Percentiles rank a stretch among this genome's conserved stretches.
These are phyloP conservation scores for Clonostachys byssicola DNA, from an alignment of 2,329 filamentous ascomycete species.

Conservation along the genomic window DNA sequence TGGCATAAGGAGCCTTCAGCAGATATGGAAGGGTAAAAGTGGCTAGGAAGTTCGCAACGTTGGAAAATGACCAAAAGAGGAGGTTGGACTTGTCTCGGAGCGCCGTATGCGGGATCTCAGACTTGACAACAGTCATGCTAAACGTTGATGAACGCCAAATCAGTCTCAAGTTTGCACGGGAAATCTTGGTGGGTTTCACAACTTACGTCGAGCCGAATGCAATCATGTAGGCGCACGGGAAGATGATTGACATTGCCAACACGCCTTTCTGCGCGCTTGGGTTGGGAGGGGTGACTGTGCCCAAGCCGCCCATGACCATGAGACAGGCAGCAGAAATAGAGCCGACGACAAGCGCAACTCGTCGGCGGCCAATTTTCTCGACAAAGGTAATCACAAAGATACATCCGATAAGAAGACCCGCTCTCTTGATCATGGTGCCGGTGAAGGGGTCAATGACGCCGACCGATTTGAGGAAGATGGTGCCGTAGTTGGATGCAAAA, in stretches of 20 bases:
- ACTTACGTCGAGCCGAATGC: background rate
- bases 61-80: slow-evolving; percentile 3
- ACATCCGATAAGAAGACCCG: slow-evolving; percentile 7
- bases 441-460: slow-evolving; percentile 16
- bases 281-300: slow-evolving; percentile 5
- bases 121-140: background rate
- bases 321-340: slow-evolving; percentile 6
- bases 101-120: background rate
- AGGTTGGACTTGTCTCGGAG: slow-evolving; percentile 1
- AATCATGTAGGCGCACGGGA: slow-evolving; percentile 4
- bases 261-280: slow-evolving; percentile 11
- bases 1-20: slow-evolving; percentile 1
- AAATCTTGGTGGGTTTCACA: background rate
- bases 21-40: slow-evolving; percentile 9
- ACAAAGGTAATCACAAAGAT: slow-evolving; percentile 7
- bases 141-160: too few species aligned
- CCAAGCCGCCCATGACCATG: slow-evolving; percentile 14
- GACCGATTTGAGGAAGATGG: slow-evolving; percentile 11
- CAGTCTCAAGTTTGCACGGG: background rate
- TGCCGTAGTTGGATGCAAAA: slow-evolving; percentile 12
- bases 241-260: slow-evolving; percentile 14
- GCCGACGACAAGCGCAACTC: background rate
- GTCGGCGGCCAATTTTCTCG: background rate
- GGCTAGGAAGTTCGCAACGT: slow-evolving; percentile 9
- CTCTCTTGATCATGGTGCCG: slow-evolving; percentile 13